These are phyloP conservation scores for Rugonectria rugulosa DNA, from an alignment of 2,329 filamentous ascomycete genomes.

Conservation along the genomic window DNA sequence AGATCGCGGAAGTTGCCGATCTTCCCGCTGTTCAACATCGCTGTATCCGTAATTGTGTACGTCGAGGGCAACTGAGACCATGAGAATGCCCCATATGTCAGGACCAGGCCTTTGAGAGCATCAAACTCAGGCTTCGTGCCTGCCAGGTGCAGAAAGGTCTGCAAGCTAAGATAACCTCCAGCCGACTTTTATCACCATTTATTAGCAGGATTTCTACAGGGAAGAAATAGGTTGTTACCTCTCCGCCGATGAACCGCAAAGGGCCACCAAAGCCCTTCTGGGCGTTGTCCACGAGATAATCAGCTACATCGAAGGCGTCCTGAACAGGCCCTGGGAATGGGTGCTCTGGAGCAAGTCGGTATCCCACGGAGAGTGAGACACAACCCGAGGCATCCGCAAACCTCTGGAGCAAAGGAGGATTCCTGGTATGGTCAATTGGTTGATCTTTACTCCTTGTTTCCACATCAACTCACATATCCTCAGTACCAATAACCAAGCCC, in stretches of 20 bases:
- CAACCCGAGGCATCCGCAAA: constrained; percentile 13
- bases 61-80: constrained; percentile 3
- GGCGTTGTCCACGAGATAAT: constrained; percentile 55
- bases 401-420: constrained; percentile 13
- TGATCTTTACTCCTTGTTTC: neutral
- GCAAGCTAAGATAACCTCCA: constrained; percentile 4
- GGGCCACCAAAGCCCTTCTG: constrained; percentile 1
- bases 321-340: constrained; percentile 62
- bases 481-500: constrained; percentile 1
- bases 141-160: constrained; percentile 5
- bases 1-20: neutral
- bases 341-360: constrained; percentile 66
- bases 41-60: constrained; percentile 6
- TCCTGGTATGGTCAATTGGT: neutral
- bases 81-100: constrained; percentile 3
- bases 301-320: constrained; percentile 64
- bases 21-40: neutral
- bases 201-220: neutral
- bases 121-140: neutral
- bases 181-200: constrained; percentile 1
- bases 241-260: constrained; percentile 16
- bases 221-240: neutral
- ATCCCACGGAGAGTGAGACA: constrained; percentile 60
- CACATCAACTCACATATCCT: constrained; percentile 3
- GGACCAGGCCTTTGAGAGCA: neutral